phyloP scores from a whole-genome alignment of 495 filamentous ascomycete species.

The Penicillium desertorum region DNA sequence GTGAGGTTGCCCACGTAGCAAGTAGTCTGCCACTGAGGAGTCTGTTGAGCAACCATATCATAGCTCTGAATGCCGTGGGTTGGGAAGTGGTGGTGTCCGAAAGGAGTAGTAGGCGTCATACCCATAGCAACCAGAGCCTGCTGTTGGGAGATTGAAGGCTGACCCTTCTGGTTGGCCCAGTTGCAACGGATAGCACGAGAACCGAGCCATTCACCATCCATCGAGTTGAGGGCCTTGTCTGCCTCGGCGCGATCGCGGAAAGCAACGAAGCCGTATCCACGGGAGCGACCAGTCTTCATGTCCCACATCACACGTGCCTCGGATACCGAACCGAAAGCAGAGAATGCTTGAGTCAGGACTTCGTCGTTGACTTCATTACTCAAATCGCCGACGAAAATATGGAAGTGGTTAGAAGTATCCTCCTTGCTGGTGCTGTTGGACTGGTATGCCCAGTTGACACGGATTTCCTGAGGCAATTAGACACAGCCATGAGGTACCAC shows the following conservation, averaged over 20 bases:
- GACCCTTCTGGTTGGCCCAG: slow-evolving; percentile 99
- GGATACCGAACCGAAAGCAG: slow-evolving; percentile 94
- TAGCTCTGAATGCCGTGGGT: slow-evolving; percentile 96
- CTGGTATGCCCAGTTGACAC: slow-evolving; percentile 99
- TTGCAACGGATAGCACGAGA: slow-evolving; percentile 99
- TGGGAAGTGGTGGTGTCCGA: slow-evolving; percentile 96
- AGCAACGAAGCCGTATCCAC: slow-evolving; percentile 97
- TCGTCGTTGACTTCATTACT: slow-evolving; percentile 99
- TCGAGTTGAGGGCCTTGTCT: slow-evolving; percentile 92
- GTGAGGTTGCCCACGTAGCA: slow-evolving; percentile 98
- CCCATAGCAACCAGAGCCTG: slow-evolving; percentile 97
- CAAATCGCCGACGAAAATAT: slow-evolving; percentile 97
- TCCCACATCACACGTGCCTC: slow-evolving; percentile 99
- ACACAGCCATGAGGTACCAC: slow-evolving; percentile 4
- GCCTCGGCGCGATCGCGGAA: slow-evolving; percentile 94
- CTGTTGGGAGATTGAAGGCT: slow-evolving; percentile 96
- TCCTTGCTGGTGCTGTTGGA: slow-evolving; percentile 94
- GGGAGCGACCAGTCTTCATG: slow-evolving; percentile 98
- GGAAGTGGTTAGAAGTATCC: slow-evolving; percentile 97
- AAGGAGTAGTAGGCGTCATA: slow-evolving; percentile 96
- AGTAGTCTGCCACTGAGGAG: slow-evolving; percentile 98
- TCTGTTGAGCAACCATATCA: slow-evolving; percentile 96
- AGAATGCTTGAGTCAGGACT: slow-evolving; percentile 90
- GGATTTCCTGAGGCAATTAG: slow-evolving; percentile 74
- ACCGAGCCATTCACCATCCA: slow-evolving; percentile 99